Evolutionary conservation across 2,329 filamentous ascomycete genomes (phyloP).

Genomic region (Talaromyces sp.): DNA sequence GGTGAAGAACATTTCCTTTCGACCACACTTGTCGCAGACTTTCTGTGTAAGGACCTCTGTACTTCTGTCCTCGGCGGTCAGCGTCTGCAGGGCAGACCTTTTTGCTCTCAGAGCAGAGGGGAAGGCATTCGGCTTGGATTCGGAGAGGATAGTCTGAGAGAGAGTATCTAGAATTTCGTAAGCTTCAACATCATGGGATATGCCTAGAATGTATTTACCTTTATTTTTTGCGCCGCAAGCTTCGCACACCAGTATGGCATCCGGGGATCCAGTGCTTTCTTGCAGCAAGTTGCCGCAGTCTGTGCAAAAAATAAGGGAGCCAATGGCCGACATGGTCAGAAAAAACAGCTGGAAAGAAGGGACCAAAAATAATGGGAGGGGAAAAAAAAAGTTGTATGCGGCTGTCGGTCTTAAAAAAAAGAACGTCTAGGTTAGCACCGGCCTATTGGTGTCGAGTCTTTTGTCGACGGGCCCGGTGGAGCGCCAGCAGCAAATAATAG

Average conservation of each 20-base stretch:
- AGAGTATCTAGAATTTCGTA: constrained; percentile 57
- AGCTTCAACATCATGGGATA: constrained; percentile 1
- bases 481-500: background rate
- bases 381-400: background rate
- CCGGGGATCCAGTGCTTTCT: constrained; percentile 68
- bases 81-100: constrained; percentile 75
- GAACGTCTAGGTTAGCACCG: background rate
- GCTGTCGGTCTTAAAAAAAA: background rate
- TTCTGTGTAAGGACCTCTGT: constrained; percentile 66
- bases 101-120: constrained; percentile 86
- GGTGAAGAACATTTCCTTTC: constrained; percentile 77
- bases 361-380: background rate
- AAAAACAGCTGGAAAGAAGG: background rate
- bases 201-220: constrained; percentile 49
- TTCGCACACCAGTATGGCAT: constrained; percentile 74
- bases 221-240: constrained; percentile 81
- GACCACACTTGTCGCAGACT: constrained; percentile 75
- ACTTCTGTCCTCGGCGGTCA: constrained; percentile 72
- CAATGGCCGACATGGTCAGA: constrained; percentile 74
- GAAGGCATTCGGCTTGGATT: constrained; percentile 85
- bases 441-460: background rate
- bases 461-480: background rate
- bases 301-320: constrained; percentile 86
- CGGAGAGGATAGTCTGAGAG: constrained; percentile 71
- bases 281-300: constrained; percentile 90